These are phyloP conservation scores for Vinca minor DNA, from an alignment of 257 asterid genomes.

Conservation along the genomic window DNA sequence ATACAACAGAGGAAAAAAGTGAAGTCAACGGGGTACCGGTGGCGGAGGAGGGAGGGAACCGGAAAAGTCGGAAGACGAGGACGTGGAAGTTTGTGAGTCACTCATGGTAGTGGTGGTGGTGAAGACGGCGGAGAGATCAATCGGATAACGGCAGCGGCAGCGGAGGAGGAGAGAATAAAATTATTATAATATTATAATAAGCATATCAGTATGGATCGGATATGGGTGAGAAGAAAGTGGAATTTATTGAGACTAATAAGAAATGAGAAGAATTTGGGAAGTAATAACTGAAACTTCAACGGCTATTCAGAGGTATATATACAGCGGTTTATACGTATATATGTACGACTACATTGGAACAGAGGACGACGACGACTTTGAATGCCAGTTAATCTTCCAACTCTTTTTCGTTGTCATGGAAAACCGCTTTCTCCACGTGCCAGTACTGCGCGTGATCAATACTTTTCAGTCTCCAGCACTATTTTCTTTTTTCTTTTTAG, in stretches of 20 bases:
- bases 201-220: neutral
- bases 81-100: slow-evolving; percentile 21
- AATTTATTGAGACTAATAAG: neutral
- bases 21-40: slow-evolving; percentile 7
- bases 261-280: neutral
- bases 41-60: slow-evolving; percentile 15
- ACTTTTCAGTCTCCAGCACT: neutral
- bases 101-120: slow-evolving; percentile 24
- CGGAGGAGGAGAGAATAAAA: neutral
- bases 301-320: neutral
- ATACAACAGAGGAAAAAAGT: neutral
- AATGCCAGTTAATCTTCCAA: slow-evolving; percentile 9
- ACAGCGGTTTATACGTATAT: neutral
- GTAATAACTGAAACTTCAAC: slow-evolving; percentile 19
- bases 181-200: too few relatives aligned
- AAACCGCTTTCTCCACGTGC: neutral
- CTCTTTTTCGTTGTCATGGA: slow-evolving; percentile 2
- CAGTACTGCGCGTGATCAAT: neutral
- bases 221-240: neutral
- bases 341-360: neutral
- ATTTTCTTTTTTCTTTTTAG: too few relatives aligned
- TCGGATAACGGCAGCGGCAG: slow-evolving; percentile 7
- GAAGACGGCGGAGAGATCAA: neutral
- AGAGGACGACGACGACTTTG: neutral
- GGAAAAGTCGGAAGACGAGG: slow-evolving; percentile 29